Conservation (phyloP, 2,329 filamentous ascomycete genomes). For the Mycosphaerella sp. region DNA sequence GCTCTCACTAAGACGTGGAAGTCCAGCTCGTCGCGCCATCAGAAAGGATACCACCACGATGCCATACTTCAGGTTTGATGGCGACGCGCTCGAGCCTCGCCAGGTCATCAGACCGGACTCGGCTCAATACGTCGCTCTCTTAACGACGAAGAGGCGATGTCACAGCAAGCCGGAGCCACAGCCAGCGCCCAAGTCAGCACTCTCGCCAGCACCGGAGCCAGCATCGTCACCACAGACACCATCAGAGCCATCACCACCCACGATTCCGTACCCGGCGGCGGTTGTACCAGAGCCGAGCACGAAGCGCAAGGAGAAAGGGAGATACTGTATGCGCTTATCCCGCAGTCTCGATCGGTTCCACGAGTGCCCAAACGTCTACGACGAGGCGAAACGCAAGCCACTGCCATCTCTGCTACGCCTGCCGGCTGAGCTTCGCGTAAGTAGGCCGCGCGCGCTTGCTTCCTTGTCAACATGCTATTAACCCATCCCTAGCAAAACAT, state of each 20-base stretch:
- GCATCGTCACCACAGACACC: neutral
- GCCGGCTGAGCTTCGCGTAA: slow-evolving; percentile 12
- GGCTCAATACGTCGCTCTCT: neutral
- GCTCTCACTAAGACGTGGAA: too few relatives aligned
- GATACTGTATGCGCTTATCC: slow-evolving; percentile 10
- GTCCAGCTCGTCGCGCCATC: neutral
- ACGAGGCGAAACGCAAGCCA: neutral
- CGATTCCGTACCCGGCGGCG: neutral
- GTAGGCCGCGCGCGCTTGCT: neutral
- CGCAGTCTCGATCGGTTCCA: slow-evolving; percentile 13
- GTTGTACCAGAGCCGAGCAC: slow-evolving; percentile 3
- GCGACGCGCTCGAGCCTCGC: neutral
- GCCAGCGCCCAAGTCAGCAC: neutral
- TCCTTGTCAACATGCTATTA: neutral
- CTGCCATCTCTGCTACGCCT: slow-evolving; percentile 12
- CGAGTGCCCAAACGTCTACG: slow-evolving; percentile 5
- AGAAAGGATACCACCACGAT: neutral
- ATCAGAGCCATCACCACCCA: neutral
- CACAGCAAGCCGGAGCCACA: neutral
- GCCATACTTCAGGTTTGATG: slow-evolving; percentile 4
- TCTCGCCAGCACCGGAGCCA: neutral
- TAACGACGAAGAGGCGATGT: neutral
- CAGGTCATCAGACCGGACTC: neutral
- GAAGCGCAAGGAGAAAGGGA: slow-evolving; percentile 6
- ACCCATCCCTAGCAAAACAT: slow-evolving; percentile 5